Percentiles rank a stretch among this genome's conserved stretches.
phyloP scores from a whole-genome alignment of 2,329 filamentous ascomycete genomes.

The Harringtonia aguacate region DNA sequence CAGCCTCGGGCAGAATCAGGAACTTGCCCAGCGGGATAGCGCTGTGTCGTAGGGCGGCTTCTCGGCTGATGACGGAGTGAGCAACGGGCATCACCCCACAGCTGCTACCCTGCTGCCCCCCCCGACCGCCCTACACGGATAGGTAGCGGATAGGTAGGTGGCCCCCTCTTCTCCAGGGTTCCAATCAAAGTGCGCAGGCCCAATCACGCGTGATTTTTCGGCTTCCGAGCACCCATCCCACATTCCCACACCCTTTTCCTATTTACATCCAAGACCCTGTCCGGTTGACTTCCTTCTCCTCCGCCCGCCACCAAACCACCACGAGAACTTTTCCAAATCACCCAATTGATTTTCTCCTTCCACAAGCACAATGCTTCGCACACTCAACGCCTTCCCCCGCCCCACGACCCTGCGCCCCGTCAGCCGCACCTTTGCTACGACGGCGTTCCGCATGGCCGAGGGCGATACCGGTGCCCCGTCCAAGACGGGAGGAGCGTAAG shows the following conservation, averaged over 20 bases:
- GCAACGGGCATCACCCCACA: too few species aligned
- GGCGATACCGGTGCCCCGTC: slow-evolving; percentile 58
- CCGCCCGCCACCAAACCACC: background rate
- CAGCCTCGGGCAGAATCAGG: background rate
- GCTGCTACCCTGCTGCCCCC: background rate
- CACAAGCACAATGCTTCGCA: slow-evolving; percentile 51
- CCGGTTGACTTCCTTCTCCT: background rate
- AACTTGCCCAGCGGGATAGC: background rate
- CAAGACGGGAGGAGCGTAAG: slow-evolving; percentile 42
- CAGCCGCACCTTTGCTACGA: slow-evolving; percentile 51
- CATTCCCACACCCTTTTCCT: background rate
- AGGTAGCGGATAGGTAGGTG: background rate
- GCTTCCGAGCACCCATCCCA: background rate
- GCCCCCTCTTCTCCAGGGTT: background rate
- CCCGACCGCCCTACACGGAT: background rate
- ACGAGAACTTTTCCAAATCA: background rate
- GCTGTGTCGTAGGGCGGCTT: background rate
- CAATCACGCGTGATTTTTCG: slow-evolving; percentile 12
- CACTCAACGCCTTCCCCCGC: slow-evolving; percentile 42
- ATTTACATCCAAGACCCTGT: background rate
- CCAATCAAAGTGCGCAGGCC: background rate
- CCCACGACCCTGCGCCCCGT: slow-evolving; percentile 40
- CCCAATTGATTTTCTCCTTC: background rate
- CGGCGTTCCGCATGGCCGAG: slow-evolving; percentile 52
- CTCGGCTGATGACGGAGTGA: slow-evolving; percentile 2